Percentiles rank a stretch among this genome's conserved stretches.
These are phyloP conservation scores for apple (Malus domestica) DNA, from an alignment of 306 rosid genomes.

Conservation along the genomic window DNA sequence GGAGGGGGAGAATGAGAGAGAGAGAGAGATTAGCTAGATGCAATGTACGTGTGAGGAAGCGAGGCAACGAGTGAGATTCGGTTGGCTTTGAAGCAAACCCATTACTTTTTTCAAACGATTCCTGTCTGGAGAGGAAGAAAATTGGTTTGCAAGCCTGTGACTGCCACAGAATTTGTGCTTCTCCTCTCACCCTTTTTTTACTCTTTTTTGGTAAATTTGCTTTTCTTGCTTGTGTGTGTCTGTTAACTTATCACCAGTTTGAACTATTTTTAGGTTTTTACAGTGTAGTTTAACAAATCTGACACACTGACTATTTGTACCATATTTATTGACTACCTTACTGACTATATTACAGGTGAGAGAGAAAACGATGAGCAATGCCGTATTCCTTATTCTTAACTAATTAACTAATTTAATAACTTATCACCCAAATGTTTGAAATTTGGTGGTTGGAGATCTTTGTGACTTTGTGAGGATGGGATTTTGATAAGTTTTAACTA, in stretches of 20 bases:
- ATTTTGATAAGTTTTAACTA: background rate
- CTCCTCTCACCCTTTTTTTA: background rate
- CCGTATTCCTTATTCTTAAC: background rate
- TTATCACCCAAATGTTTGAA: background rate
- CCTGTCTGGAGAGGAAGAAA: constrained; percentile 55
- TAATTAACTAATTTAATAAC: background rate
- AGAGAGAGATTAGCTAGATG: constrained; percentile 30
- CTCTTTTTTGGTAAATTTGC: background rate
- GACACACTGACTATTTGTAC: background rate
- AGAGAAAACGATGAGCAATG: background rate
- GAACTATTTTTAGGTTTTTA: background rate
- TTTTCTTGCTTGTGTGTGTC: background rate
- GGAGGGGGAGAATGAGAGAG: constrained; percentile 28
- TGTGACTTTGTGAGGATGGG: constrained; percentile 18
- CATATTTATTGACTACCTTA: background rate
- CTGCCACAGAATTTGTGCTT: constrained; percentile 45
- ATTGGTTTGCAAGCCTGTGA: constrained; percentile 88
- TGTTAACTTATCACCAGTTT: background rate
- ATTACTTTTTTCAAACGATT: constrained; percentile 78
- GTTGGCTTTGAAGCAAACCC: constrained; percentile 98
- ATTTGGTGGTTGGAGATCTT: constrained; percentile 17
- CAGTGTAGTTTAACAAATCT: background rate
- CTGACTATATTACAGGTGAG: background rate
- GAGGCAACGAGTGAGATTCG: constrained; percentile 89
- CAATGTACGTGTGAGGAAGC: constrained; percentile 55